These are phyloP conservation scores for Jacaranda mimosifolia DNA, from an alignment of 257 asterid species.

Conservation along the genomic window DNA sequence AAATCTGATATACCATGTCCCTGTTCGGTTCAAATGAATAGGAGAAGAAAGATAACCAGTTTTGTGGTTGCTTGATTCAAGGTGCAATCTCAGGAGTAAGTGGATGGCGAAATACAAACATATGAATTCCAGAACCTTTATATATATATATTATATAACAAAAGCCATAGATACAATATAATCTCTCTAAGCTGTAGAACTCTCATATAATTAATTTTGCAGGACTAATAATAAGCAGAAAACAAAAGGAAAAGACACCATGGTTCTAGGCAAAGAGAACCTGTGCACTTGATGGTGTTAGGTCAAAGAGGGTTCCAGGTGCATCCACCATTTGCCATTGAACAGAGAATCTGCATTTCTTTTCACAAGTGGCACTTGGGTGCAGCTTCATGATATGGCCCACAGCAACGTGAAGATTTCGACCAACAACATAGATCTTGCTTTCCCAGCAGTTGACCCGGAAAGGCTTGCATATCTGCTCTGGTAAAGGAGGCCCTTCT, in stretches of 20 bases:
- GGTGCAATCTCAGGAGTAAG: neutral
- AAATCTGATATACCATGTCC: too few relatives aligned
- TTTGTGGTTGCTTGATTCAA: neutral
- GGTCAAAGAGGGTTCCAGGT: conserved; percentile 67
- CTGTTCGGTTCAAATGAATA: too few relatives aligned
- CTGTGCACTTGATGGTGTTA: conserved; percentile 90
- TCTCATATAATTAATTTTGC: conserved; percentile 31
- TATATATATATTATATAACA: conserved; percentile 39
- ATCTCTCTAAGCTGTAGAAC: conserved; percentile 31
- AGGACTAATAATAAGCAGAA: conserved; percentile 26
- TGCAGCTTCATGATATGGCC: conserved; percentile 56
- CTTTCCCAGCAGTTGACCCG: conserved; percentile 70
- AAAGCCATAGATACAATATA: conserved; percentile 37
- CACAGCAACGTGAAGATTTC: conserved; percentile 88
- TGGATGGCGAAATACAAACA: neutral
- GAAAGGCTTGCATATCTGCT: conserved; percentile 92
- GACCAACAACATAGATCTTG: conserved; percentile 81
- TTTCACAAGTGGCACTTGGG: conserved; percentile 29
- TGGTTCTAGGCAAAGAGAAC: conserved; percentile 79
- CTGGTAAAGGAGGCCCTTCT: conserved; percentile 83
- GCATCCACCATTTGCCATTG: conserved; percentile 82
- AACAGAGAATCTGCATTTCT: conserved; percentile 58
- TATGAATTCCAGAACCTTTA: conserved; percentile 21
- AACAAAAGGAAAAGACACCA: neutral
- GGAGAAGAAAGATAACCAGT: neutral